Conservation (phyloP, 2,329 filamentous ascomycete species). For the Aspergillus pseudonomiae region DNA sequence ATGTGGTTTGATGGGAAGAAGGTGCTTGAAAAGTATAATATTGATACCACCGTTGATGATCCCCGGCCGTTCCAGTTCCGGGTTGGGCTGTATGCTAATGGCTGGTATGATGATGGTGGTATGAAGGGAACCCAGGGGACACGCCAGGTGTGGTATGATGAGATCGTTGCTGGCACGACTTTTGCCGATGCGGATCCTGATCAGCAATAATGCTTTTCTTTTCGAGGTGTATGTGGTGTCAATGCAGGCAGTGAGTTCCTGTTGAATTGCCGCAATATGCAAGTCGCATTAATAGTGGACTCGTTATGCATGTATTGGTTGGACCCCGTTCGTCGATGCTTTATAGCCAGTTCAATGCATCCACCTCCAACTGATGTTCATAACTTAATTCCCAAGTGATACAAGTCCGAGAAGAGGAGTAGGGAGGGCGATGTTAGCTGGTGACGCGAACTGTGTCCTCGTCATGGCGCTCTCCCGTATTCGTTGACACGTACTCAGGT, state of each 20-base stretch:
- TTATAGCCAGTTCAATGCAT: too few relatives aligned
- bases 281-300: neutral
- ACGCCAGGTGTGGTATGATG: slow-evolving; percentile 55
- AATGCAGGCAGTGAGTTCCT: neutral
- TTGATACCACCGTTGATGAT: neutral
- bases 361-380: too few relatives aligned
- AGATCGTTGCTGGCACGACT: slow-evolving; percentile 49
- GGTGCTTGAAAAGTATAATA: neutral
- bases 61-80: neutral
- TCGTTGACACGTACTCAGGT: too few relatives aligned
- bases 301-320: neutral
- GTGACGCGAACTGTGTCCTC: too few relatives aligned
- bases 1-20: neutral
- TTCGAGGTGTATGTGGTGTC: too few relatives aligned
- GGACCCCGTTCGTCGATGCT: too few relatives aligned
- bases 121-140: slow-evolving; percentile 46
- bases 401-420: too few relatives aligned
- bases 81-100: slow-evolving; percentile 55
- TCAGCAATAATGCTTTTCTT: neutral
- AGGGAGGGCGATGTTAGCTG: too few relatives aligned
- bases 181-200: slow-evolving; percentile 45
- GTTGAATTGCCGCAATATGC: neutral
- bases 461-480: too few relatives aligned
- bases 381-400: too few relatives aligned
- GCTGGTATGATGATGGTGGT: slow-evolving; percentile 50